Evolutionary conservation across 140 eudicot species (phyloP).

Genomic region (Bidens hawaiensis): DNA sequence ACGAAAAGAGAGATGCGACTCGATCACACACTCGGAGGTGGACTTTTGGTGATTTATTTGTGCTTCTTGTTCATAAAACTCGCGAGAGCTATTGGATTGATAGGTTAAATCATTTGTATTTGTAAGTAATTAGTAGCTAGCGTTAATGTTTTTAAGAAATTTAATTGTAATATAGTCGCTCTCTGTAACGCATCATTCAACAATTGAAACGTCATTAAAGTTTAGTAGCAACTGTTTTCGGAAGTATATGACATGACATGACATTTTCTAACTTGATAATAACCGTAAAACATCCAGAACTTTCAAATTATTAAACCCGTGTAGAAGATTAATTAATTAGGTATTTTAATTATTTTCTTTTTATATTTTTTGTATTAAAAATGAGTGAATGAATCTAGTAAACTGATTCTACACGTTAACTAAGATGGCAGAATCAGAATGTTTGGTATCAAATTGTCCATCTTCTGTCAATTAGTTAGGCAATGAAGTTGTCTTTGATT

Average conservation of each 20-base stretch:
- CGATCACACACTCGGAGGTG: slow-evolving; percentile 49
- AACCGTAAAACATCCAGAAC: neutral
- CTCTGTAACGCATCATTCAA: neutral
- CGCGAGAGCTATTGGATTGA: slow-evolving; percentile 40
- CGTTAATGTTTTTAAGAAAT: neutral
- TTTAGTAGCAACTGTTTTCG: neutral
- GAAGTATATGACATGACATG: neutral
- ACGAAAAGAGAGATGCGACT: slow-evolving; percentile 51
- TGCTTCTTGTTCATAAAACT: slow-evolving; percentile 50
- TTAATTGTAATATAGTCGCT: neutral
- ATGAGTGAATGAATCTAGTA: too few relatives aligned
- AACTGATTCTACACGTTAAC: neutral
- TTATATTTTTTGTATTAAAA: neutral
- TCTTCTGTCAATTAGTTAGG: slow-evolving; percentile 12
- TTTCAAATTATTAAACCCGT: neutral
- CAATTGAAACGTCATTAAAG: slow-evolving; percentile 7
- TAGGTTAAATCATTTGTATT: slow-evolving; percentile 15
- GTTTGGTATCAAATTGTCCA: slow-evolving; percentile 18
- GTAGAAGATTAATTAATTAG: too few relatives aligned
- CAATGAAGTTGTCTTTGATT: slow-evolving; percentile 9
- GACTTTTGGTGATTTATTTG: slow-evolving; percentile 53
- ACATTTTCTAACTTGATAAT: neutral
- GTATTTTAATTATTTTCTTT: neutral
- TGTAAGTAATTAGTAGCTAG: slow-evolving; percentile 18
- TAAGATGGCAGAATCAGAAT: neutral